Evolutionary conservation across 1,284 basidiomycete species (phyloP).

Genomic region (Prillingera fragicola): DNA sequence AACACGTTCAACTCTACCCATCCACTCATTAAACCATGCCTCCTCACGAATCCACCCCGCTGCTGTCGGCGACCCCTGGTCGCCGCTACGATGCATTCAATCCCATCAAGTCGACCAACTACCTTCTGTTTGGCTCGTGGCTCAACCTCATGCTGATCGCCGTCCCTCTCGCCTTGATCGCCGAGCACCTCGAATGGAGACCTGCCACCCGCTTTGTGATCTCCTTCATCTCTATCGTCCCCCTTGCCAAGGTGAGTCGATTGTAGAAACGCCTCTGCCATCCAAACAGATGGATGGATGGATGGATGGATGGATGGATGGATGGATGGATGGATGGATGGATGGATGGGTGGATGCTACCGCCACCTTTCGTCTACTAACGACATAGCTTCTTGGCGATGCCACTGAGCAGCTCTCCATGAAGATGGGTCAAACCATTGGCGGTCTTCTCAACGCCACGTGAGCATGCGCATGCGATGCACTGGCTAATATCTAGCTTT

Average conservation of each 20-base stretch:
- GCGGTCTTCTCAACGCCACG: constrained; percentile 78
- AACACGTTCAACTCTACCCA: too few relatives aligned
- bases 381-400: constrained; percentile 54
- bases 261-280: too few relatives aligned
- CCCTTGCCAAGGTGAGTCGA: constrained; percentile 64
- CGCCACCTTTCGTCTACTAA: not conserved
- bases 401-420: constrained; percentile 80
- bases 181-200: constrained; percentile 56
- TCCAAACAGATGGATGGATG: too few relatives aligned
- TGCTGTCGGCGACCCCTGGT: constrained; percentile 9
- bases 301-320: too few relatives aligned
- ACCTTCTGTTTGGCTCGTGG: constrained; percentile 63
- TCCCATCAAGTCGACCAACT: constrained; percentile 55
- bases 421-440: constrained; percentile 72
- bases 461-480: constrained; percentile 48
- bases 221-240: constrained; percentile 80
- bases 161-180: constrained; percentile 62
- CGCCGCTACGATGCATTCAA: constrained; percentile 19
- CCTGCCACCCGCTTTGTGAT: constrained; percentile 74
- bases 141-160: constrained; percentile 72
- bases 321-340: too few relatives aligned
- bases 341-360: too few relatives aligned
- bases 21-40: constrained; percentile 18
- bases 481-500: constrained; percentile 28
- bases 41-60: constrained; percentile 19